Evolutionary conservation across 2,329 filamentous ascomycete species (phyloP), one percentile per base, ranked within the genome.

Genomic region (Ophiostoma perfectum): DNA sequence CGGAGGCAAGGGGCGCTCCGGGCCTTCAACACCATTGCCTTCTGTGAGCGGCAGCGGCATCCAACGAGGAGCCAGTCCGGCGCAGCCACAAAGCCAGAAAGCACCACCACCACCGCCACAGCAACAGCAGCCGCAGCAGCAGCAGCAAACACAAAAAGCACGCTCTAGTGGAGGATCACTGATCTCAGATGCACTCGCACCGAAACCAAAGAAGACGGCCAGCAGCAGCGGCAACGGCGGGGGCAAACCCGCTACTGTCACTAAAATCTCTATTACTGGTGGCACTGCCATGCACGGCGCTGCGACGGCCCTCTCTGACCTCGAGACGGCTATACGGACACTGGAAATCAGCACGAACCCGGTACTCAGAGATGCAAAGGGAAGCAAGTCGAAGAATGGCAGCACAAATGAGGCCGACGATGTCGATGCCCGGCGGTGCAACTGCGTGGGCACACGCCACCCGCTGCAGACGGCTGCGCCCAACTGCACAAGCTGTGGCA

Each of bases 341-440:
- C 85, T 99, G 6, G 95, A 99, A 76, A 85, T 97, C n/a, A 90
- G 91, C 66, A 97, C 93, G 2, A 97, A 97, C 75, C 92, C 93
- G 0, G 86, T 88, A 0, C 79, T 93, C 67, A 42, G 73, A 70
- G n/a, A 27, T 36, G 5, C n/a, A 39, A 45, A 47, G 27, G 12
- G 8, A 27, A 36, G 12, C 18, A 49, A 11, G n/a, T 60, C 60
- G 3, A 12, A 5, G 7, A 12, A 9, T 38, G 64, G n/a, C 16
- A 36, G 6, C 49, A 6, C 58, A 64, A 27, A 5, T n/a, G 58
- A 42, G 44, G 64, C 66, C 1, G 80, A 80, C 7, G 82, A 84
- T 70, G 81, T 87, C 39, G 80, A 81, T 9, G 83, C 87, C 66
- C 85, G 90, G 6, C 88, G 87, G 68, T 99, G 95, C 78, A 90